Evolutionary conservation across 2,329 filamentous ascomycete species (phyloP).

Genomic region (Aspergillus alliaceus): DNA sequence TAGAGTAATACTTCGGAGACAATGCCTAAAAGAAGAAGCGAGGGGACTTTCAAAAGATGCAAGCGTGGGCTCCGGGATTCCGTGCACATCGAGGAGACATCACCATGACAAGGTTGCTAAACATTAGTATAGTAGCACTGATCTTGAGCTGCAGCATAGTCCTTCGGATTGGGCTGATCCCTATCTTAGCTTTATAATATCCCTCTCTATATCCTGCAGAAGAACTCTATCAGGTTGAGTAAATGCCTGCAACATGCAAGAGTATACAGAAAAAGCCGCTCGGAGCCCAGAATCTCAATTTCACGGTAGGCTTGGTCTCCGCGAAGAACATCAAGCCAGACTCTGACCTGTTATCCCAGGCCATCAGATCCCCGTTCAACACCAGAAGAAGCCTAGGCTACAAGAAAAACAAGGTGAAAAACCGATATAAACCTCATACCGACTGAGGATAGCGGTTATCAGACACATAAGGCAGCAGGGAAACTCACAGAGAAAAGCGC

Average conservation of each 20-base stretch:
- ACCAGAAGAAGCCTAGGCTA: conserved; percentile 55
- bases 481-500: conserved; percentile 76
- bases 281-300: conserved; percentile 32
- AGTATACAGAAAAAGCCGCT: conserved; percentile 13
- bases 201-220: too few relatives aligned
- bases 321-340: neutral
- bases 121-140: neutral
- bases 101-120: neutral
- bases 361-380: conserved; percentile 52
- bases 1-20: too few relatives aligned
- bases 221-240: neutral
- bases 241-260: conserved; percentile 10
- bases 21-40: too few relatives aligned
- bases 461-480: conserved; percentile 71
- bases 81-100: neutral
- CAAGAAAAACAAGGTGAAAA: conserved; percentile 57
- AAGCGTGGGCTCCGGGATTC: neutral
- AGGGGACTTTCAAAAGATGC: too few relatives aligned
- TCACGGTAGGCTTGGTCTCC: conserved; percentile 31
- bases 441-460: conserved; percentile 64
- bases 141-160: too few relatives aligned
- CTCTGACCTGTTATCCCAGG: conserved; percentile 32
- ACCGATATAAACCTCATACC: conserved; percentile 65
- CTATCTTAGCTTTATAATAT: too few relatives aligned
- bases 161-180: too few relatives aligned